phyloP scores from a whole-genome alignment of 202 grass and related monocot genomes.

The Eragrostis tef region DNA sequence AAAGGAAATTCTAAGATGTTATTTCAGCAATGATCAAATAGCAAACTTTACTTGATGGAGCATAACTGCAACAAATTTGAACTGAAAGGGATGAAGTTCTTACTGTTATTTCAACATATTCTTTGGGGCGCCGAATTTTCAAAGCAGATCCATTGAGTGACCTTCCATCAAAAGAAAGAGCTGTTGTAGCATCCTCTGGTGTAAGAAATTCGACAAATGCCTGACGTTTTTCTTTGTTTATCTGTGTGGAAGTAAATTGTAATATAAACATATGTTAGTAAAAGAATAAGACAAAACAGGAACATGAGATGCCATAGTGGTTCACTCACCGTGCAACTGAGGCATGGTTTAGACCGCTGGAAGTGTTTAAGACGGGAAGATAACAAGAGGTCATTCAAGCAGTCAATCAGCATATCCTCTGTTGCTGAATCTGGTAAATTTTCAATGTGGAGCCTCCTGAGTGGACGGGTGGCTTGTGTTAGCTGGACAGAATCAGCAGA shows the following conservation, averaged over 20 bases:
- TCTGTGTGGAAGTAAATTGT: slow-evolving; percentile 53
- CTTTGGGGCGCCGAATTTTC: slow-evolving; percentile 88
- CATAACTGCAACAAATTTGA: slow-evolving; percentile 28
- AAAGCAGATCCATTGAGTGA: slow-evolving; percentile 68
- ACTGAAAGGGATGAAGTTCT: slow-evolving; percentile 50
- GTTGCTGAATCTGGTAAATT: slow-evolving; percentile 71
- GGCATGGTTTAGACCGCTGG: slow-evolving; percentile 74
- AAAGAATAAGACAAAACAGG: slow-evolving; percentile 28
- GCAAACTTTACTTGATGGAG: not conserved
- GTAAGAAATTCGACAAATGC: slow-evolving; percentile 97
- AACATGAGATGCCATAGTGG: slow-evolving; percentile 33
- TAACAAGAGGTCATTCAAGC: slow-evolving; percentile 80
- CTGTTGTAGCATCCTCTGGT: slow-evolving; percentile 87
- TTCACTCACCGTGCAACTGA: slow-evolving; percentile 76
- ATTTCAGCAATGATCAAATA: slow-evolving; percentile 22
- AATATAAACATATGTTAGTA: slow-evolving; percentile 34
- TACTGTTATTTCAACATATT: slow-evolving; percentile 89
- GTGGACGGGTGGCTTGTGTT: slow-evolving; percentile 83
- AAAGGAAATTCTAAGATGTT: not conserved
- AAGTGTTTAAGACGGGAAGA: slow-evolving; percentile 51
- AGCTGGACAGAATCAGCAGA: slow-evolving; percentile 79
- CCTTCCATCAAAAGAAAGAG: slow-evolving; percentile 89
- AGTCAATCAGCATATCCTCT: slow-evolving; percentile 74
- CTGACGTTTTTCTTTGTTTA: slow-evolving; percentile 92
- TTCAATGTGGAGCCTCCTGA: slow-evolving; percentile 84